Percentiles rank a stretch among this genome's conserved stretches.
Conservation (phyloP, 129 eudicot genomes). For the Artemisia tridentata region DNA sequence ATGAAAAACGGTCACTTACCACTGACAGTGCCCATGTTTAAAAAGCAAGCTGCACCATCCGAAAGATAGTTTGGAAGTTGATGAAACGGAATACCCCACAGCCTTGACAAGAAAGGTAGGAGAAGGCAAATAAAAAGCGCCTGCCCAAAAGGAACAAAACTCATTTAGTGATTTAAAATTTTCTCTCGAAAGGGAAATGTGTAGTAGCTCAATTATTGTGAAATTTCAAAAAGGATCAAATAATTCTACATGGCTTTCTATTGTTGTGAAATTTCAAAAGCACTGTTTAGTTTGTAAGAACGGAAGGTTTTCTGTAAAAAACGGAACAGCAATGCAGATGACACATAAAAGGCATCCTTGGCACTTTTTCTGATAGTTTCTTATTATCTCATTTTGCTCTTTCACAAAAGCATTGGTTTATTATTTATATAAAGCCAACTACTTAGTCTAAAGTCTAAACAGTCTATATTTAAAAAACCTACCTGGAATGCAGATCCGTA, state of each 20-base stretch:
- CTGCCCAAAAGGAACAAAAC: slow-evolving; percentile 38
- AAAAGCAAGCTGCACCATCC: slow-evolving; percentile 97
- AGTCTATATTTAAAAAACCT: slow-evolving; percentile 1
- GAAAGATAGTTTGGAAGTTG: slow-evolving; percentile 83
- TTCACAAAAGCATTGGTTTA: background rate
- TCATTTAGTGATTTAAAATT: background rate
- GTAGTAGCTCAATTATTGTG: background rate
- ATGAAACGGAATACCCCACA: slow-evolving; percentile 91
- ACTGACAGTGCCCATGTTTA: slow-evolving; percentile 60
- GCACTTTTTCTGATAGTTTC: background rate
- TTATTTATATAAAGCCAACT: background rate
- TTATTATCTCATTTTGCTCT: background rate
- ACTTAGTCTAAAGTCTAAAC: background rate
- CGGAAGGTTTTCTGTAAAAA: background rate
- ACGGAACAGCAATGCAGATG: slow-evolving; percentile 2
- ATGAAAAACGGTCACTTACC: slow-evolving; percentile 37
- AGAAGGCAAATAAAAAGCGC: slow-evolving; percentile 94
- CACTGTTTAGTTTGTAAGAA: background rate
- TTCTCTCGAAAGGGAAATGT: background rate
- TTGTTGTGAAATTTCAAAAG: background rate
- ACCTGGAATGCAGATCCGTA: slow-evolving; percentile 99
- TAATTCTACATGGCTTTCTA: background rate
- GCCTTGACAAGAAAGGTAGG: slow-evolving; percentile 83
- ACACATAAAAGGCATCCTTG: no score
- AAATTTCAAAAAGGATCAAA: background rate